Base-by-base conservation (phyloP, 495 filamentous ascomycete species). In the Penicillium arizonense region DNA sequence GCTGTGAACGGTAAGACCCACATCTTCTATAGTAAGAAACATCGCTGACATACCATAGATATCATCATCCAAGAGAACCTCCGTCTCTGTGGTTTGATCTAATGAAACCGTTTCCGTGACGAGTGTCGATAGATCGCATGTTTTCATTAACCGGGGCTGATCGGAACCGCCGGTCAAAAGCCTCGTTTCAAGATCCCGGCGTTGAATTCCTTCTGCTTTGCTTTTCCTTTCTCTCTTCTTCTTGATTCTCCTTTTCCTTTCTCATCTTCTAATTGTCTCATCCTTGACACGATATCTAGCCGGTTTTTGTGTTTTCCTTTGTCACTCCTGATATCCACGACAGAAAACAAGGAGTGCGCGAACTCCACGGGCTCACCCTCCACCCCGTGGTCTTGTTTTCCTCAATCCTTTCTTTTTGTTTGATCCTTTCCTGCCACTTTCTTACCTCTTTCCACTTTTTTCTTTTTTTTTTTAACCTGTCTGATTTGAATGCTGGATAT, bases 61-160 rank as follows among this genome's bases (percentile, higher is more conserved):
- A 98, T 98, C 74, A 98, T 98, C 76, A 98, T 98, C 71, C 94
- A 98, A 84, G 95, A 97, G 76, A 98, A 98, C 79, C 86, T 98
- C 55, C 89, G 95, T 70, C 81, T 95, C 62, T 97, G 94, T 75
- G 94, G 94, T 83, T 82, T 98, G 70, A 97, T 98, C 82, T 98
- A 87, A 78, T 74, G 73, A 76, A 61, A 48, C 56, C 52, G 60
- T 60, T 61, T 56, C 62, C 57, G 64, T 70, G 62, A 64, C 50
- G 63, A 51, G 43, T 58, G 61, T 65, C 57, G 65, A 68, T 73
- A 73, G 69, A 71, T 68, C 65, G 67, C 64, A 69, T 66, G 64
- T 62, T 57, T 67, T 59, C 63, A 57, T 60, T 50, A 50, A 61
- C 63, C 56, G 47, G 50, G 59, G 63, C 65, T 64, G 58, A 55